A percentile compares a stretch with the other conserved stretches of the same genome.
Evolutionary conservation across 108 stramenopile species (phyloP).

Genomic region (Poteriospumella lacustris): DNA sequence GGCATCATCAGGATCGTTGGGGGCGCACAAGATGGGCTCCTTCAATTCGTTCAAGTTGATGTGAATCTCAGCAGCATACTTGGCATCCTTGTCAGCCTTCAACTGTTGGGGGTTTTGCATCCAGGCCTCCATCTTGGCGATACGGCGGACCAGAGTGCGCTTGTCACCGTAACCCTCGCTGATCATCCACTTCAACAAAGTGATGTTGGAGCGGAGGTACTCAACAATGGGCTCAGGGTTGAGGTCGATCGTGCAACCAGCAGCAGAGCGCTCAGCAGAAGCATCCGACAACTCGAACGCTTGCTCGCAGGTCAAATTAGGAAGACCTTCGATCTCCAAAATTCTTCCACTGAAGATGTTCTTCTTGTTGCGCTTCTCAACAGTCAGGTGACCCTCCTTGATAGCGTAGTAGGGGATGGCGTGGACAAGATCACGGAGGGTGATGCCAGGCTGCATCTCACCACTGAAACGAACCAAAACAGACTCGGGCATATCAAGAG

Average conservation of each 20-base stretch:
- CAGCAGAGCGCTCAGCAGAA: conserved; percentile 83
- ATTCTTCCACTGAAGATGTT: conserved; percentile 87
- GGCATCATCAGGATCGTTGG: conserved; percentile 90
- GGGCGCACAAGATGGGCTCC: conserved; percentile 83
- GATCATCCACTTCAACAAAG: conserved; percentile 97
- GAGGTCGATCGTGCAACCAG: conserved; percentile 88
- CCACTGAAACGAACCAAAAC: conserved; percentile 84
- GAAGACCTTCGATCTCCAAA: conserved; percentile 89
- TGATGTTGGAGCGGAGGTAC: conserved; percentile 80
- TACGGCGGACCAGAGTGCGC: conserved; percentile 82
- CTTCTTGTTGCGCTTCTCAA: conserved; percentile 90
- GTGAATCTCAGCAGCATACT: conserved; percentile 81
- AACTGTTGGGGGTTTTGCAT: conserved; percentile 73
- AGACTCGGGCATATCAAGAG: conserved; percentile 87
- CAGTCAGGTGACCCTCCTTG: conserved; percentile 78
- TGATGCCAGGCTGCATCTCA: conserved; percentile 87
- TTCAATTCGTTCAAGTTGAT: conserved; percentile 84
- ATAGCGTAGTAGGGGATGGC: conserved; percentile 88
- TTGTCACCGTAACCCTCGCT: conserved; percentile 86
- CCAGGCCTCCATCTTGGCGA: conserved; percentile 90
- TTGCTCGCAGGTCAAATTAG: conserved; percentile 86
- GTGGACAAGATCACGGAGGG: conserved; percentile 88
- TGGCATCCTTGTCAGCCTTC: conserved; percentile 78
- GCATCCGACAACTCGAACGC: conserved; percentile 89
- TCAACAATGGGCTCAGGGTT: conserved; percentile 88